phyloP scores from a whole-genome alignment of 1,284 basidiomycete genomes.

The Ceratobasidium sp. region DNA sequence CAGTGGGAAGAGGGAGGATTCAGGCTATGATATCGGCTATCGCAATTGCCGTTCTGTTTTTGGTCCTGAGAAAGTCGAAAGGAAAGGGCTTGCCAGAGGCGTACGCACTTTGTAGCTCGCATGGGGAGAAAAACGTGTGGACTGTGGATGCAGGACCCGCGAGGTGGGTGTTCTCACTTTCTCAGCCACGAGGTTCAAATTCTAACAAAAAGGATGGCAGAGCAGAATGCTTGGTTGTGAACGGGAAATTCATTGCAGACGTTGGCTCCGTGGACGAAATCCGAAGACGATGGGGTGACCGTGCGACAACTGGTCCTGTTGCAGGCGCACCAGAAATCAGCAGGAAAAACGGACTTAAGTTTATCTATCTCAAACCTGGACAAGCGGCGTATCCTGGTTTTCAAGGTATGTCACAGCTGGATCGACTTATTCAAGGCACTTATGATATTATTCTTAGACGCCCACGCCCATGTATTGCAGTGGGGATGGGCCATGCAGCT shows the following conservation, averaged over 20 bases:
- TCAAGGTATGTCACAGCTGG: constrained; percentile 63
- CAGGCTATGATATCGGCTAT: constrained; percentile 40
- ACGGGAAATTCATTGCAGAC: constrained; percentile 67
- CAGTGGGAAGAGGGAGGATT: constrained; percentile 36
- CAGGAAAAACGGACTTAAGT: constrained; percentile 56
- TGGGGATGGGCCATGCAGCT: constrained; percentile 79
- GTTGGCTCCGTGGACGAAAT: constrained; percentile 68
- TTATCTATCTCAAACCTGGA: constrained; percentile 62
- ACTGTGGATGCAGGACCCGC: constrained; percentile 66
- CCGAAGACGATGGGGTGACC: constrained; percentile 55
- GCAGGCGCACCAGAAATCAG: constrained; percentile 48
- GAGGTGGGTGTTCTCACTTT: constrained; percentile 44
- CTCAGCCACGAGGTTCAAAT: background rate
- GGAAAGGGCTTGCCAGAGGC: constrained; percentile 19
- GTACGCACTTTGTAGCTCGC: constrained; percentile 43
- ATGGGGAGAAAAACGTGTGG: constrained; percentile 60
- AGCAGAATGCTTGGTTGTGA: constrained; percentile 78
- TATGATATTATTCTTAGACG: constrained; percentile 64
- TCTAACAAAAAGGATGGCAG: background rate
- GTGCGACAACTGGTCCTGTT: constrained; percentile 53
- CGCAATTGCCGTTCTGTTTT: constrained; percentile 28
- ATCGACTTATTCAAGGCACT: constrained; percentile 5
- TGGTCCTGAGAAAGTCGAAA: constrained; percentile 27
- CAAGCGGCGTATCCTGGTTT: constrained; percentile 77
- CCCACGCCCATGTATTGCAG: constrained; percentile 81